A percentile compares a stretch with the other conserved stretches of the same genome.
Conservation (phyloP, 495 filamentous ascomycete genomes). For the Xylona heveae region DNA sequence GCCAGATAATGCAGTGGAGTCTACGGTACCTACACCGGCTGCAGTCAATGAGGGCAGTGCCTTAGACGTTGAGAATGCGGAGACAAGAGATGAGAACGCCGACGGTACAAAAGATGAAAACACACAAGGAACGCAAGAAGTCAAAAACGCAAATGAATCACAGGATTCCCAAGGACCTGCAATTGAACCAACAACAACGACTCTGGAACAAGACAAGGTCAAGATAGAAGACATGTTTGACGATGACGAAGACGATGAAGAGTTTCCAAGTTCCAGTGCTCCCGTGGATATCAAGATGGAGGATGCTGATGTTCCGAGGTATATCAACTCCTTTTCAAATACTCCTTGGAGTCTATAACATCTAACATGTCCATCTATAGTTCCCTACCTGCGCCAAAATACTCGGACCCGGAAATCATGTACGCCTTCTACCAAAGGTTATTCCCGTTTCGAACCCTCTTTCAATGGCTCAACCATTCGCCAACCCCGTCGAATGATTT, state of each 20-base stretch:
- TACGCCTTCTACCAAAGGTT: constrained; percentile 85
- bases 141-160: constrained; percentile 1
- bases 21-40: background rate
- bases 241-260: constrained; percentile 56
- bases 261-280: constrained; percentile 40
- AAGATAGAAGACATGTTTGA: constrained; percentile 68
- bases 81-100: too few species aligned
- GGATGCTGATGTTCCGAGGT: constrained; percentile 17
- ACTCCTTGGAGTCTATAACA: background rate
- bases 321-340: too few species aligned
- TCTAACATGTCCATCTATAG: background rate
- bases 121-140: constrained; percentile 9
- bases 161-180: constrained; percentile 12
- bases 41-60: constrained; percentile 3
- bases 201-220: constrained; percentile 20
- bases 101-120: too few species aligned
- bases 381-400: constrained; percentile 10
- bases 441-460: constrained; percentile 86
- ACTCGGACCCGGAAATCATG: constrained; percentile 63
- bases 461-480: constrained; percentile 96
- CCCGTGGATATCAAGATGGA: constrained; percentile 23
- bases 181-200: constrained; percentile 11
- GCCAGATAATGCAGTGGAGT: constrained; percentile 6
- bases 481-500: constrained; percentile 73
- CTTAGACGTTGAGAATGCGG: too few species aligned